phyloP scores from a whole-genome alignment of 1,284 basidiomycete species.

The Cystobasidium pallidum region DNA sequence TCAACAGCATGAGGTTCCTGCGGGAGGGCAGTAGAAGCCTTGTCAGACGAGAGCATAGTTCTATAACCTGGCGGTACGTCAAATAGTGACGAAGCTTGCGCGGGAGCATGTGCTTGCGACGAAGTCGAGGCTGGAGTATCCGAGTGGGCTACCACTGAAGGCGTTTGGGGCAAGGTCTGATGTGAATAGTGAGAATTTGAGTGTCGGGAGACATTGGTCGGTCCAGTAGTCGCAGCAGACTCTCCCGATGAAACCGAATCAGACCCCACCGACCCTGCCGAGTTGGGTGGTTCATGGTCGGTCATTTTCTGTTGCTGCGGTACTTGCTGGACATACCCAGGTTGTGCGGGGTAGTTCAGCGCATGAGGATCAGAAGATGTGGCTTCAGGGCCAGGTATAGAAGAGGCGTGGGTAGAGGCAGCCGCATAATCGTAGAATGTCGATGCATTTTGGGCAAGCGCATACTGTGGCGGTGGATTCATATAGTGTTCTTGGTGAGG shows the following conservation, averaged over 20 bases:
- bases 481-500: too few relatives aligned
- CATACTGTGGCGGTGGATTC: too few relatives aligned
- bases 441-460: background rate
- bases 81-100: constrained; percentile 14
- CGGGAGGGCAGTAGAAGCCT: background rate
- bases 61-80: constrained; percentile 35
- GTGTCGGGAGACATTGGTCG: background rate
- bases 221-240: constrained; percentile 15
- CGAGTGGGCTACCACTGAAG: background rate
- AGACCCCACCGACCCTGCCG: background rate
- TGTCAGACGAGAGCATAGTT: constrained; percentile 28
- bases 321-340: background rate
- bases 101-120: background rate
- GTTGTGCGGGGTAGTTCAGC: background rate
- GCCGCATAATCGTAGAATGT: background rate
- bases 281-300: background rate
- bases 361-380: background rate
- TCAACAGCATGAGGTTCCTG: background rate
- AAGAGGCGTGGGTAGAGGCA: background rate
- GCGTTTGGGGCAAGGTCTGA: background rate
- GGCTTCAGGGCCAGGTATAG: background rate
- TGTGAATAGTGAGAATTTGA: background rate
- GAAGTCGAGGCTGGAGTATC: background rate
- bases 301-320: background rate
- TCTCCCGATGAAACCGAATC: constrained; percentile 8